Evolutionary conservation across 495 filamentous ascomycete genomes (phyloP), one percentile per base, ranked within the genome.

Genomic region (Penicillium verhagenii): DNA sequence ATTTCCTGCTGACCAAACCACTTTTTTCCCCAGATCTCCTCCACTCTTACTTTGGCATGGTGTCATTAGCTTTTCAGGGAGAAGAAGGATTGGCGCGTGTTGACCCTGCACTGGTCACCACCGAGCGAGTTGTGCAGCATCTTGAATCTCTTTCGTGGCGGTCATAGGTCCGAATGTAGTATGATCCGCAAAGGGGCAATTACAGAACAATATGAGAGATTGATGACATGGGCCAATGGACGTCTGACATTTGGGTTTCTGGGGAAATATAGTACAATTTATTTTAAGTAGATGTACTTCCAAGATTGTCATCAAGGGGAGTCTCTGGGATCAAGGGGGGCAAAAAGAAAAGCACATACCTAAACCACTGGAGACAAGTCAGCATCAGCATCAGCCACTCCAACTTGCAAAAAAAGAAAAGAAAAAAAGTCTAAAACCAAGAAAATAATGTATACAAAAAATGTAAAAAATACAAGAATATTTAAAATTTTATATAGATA

Each of bases 21-120:
- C n/a, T n/a, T n/a, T 20, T 16, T 50, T 28, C 7, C 35, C 29
- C 42, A 75, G 94, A 98, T 72, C 80, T 97, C 23, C 86, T 96
- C 58, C 94, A 98, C 63, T 88, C 87, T 1, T 96, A 89, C 68
- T 84, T 97, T 48, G 94, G 93, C 3, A 80, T 97, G 33, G 85
- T 91, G 0, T 85, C 86, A 3, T 72, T 98, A 20, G 85, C 84
- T 0, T 80, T 82, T 13, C 80, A 91, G 69, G 79, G 79, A 8
- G 83, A 89, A 76, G 65, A 74, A 48, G 74, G 85, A 1, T 53
- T 93, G 24, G 80, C 77, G 28, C 58, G 63, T 18, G 72, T 91
- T n/a, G 90, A 96, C 67, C 74, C 87, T 10, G 77, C 78, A 6
- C 66, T 93, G 37, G 92, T 89, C 58, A 73, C 89, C 33, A 89